Percentiles rank a stretch among this genome's conserved stretches.
Conservation (phyloP, 768 basidiomycete species). For the Suillus americanus region DNA sequence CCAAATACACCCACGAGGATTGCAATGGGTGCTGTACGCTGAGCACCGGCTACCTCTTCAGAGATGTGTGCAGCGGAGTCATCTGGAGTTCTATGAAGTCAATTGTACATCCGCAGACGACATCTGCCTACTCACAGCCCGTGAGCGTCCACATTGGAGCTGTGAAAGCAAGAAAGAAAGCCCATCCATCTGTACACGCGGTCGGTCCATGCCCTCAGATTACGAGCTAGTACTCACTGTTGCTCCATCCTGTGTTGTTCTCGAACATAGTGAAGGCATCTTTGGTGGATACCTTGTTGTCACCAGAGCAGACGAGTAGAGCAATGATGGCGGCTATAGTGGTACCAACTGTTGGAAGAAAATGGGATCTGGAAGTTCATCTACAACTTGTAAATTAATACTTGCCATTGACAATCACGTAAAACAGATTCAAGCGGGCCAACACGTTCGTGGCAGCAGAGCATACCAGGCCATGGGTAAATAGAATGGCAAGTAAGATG, state of each 20-base stretch:
- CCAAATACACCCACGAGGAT: slow-evolving; percentile 63
- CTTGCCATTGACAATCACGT: slow-evolving; percentile 64
- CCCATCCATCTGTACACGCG: slow-evolving; percentile 58
- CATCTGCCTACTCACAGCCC: slow-evolving; percentile 50
- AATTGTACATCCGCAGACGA: not conserved
- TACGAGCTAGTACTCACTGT: slow-evolving; percentile 40
- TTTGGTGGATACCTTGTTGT: slow-evolving; percentile 59
- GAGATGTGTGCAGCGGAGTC: slow-evolving; percentile 78
- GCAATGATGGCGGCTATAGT: slow-evolving; percentile 61
- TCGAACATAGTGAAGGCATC: slow-evolving; percentile 71
- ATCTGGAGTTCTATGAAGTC: slow-evolving; percentile 38
- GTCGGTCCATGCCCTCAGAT: slow-evolving; percentile 1
- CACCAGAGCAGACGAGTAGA: slow-evolving; percentile 55
- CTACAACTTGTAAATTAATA: slow-evolving; percentile 7
- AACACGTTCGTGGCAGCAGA: slow-evolving; percentile 66
- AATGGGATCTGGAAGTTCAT: slow-evolving; percentile 5
- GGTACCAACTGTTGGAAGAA: slow-evolving; percentile 50
- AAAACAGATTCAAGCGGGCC: slow-evolving; percentile 69
- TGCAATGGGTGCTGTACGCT: slow-evolving; percentile 63
- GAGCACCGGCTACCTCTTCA: slow-evolving; percentile 68
- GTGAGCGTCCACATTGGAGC: slow-evolving; percentile 81
- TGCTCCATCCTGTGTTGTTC: slow-evolving; percentile 69
- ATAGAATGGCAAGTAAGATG: slow-evolving; percentile 61
- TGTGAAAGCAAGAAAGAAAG: slow-evolving; percentile 70
- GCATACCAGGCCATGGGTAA: slow-evolving; percentile 69